Evolutionary conservation across 306 rosid genomes (phyloP).

Genomic region (Vachellia pachyceras): DNA sequence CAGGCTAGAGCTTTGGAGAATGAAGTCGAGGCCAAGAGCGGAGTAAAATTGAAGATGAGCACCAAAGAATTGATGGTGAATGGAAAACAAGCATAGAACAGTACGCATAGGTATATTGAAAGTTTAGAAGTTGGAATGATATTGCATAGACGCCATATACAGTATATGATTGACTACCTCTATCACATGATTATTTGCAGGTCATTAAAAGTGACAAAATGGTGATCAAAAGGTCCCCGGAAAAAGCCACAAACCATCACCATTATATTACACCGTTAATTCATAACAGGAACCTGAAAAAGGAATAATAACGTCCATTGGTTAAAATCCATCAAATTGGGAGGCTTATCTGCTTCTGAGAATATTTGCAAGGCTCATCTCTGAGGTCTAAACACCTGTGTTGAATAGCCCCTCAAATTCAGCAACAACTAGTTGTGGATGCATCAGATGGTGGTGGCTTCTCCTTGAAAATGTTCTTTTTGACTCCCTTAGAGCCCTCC

Average conservation of each 20-base stretch:
- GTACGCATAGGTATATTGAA: neutral
- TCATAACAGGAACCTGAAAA: conserved; percentile 32
- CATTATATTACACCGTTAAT: conserved; percentile 41
- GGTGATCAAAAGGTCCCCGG: conserved; percentile 22
- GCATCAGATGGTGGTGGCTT: conserved; percentile 59
- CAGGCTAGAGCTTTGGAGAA: neutral
- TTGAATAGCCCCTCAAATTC: conserved; percentile 42
- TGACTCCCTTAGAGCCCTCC: too few relatives aligned
- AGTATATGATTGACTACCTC: conserved; percentile 7
- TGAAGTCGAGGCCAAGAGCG: neutral
- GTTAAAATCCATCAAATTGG: conserved; percentile 30
- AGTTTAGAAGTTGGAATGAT: conserved; percentile 6
- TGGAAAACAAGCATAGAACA: neutral
- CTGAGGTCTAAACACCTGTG: conserved; percentile 30
- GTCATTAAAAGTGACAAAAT: conserved; percentile 27
- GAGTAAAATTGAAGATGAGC: neutral
- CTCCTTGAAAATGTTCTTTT: conserved; percentile 44
- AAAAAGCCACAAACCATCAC: conserved; percentile 27
- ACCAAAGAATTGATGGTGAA: neutral
- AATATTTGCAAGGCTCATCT: conserved; percentile 30
- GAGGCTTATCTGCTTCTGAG: conserved; percentile 35
- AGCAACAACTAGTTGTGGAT: conserved; percentile 81
- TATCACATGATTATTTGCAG: conserved; percentile 18
- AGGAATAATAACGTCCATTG: conserved; percentile 16
- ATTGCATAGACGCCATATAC: conserved; percentile 14